A percentile compares a stretch with the other conserved stretches of the same genome.
These are phyloP conservation scores for thale cress (Arabidopsis thaliana) DNA, from an alignment of 345 rosid genomes.

Conservation along the genomic window TAIR10.1 NC_003070.9:9539501-9540000, in stretches of 20 bases:
- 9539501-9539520: conserved; percentile 32
- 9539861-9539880: background rate
- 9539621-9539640: conserved; percentile 42
- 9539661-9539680: conserved; percentile 28
- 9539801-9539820: background rate
- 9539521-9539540: conserved; percentile 36
- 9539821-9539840: background rate
- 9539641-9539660: background rate
- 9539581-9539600: conserved; percentile 29
- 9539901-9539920: background rate
- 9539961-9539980: background rate
- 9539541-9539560: conserved; percentile 45
- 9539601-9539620: conserved; percentile 39
- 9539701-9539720: conserved; percentile 30
- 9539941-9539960: too few relatives aligned
- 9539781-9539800: conserved; percentile 6
- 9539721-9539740: background rate
- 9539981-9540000: background rate
- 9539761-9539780: conserved; percentile 10
- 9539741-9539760: background rate
- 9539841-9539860: conserved; percentile 9
- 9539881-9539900: background rate
- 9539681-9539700: conserved; percentile 41
- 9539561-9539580: conserved; percentile 61
- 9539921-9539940: background rate